Percentiles rank a stretch among this genome's conserved stretches.
phyloP scores from a whole-genome alignment of 2,329 filamentous ascomycete species.

The Colletotrichum kahawae region DNA sequence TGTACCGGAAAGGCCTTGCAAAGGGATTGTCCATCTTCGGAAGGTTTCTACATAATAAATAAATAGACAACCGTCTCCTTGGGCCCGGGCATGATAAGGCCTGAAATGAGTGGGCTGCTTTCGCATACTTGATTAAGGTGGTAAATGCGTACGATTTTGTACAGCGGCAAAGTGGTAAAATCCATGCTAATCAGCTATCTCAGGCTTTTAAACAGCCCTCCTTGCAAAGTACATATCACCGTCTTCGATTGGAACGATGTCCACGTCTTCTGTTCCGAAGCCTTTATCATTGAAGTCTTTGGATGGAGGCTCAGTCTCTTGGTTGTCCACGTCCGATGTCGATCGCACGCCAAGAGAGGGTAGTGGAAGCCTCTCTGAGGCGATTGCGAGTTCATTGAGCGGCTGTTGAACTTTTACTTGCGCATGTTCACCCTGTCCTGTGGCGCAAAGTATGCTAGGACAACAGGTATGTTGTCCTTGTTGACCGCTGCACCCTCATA shows the following conservation, averaged over 20 bases:
- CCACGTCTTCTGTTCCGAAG: background rate
- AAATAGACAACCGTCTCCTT: rapidly evolving
- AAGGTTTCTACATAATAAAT: background rate
- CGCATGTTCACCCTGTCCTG: too few species aligned
- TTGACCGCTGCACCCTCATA: too few species aligned
- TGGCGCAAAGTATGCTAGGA: too few species aligned
- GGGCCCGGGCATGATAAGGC: background rate
- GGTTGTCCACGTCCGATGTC: background rate
- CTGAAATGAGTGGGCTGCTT: background rate
- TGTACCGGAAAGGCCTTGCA: rapidly evolving
- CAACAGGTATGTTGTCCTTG: too few species aligned
- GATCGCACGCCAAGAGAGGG: background rate
- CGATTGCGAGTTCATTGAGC: background rate
- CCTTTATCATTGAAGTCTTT: background rate
- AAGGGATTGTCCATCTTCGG: background rate
- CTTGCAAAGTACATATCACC: background rate
- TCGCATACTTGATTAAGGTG: background rate
- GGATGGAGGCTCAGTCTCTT: background rate
- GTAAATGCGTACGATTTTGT: background rate
- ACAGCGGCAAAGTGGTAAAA: background rate
- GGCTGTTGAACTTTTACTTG: too few species aligned
- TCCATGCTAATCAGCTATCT: too few species aligned
- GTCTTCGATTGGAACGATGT: background rate
- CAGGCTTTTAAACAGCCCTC: background rate
- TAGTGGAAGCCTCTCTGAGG: background rate